Base-by-base conservation (phyloP, 1,139 yeast species). In the Geotrichum candidum region DNA sequence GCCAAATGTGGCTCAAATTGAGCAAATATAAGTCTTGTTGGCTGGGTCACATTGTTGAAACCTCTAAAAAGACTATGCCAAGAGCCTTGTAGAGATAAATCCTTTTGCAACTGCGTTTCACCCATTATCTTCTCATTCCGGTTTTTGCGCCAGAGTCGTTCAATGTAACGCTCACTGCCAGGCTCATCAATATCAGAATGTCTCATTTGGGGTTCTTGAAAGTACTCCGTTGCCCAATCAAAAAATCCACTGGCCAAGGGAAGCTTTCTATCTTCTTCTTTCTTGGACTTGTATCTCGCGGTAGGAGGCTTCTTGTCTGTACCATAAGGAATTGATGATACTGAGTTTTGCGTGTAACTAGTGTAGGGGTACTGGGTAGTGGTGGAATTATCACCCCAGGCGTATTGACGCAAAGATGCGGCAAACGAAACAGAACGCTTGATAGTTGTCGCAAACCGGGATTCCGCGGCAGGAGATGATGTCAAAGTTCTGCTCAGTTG, bases 141-240 rank as follows among this genome's bases (percentile, higher is more conserved):
- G 69, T 88, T 88, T 66, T 96, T 81, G 68, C 97, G 82, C 98
- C 98, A 94, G 45, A 89, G 77, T 64, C 96, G 80, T 68, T 85
- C 87, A 46, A 89, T 85, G 69, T 90, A 90, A 65, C 90, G 94
- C 65, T 87, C 84, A 62, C 96, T 89, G 0, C 98, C 99, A 0
- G 97, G 96, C 71, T 92, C 97, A 68, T 94, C 98, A 23, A 85
- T 78, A 69, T 94, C 98, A 63, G 85, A 83, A 65, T 85, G 86
- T 22, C 90, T 85, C 88, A 94, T 88, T 72, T 94, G 98, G 0
- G 99, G 98, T 71, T 92, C 98, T 70, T 92, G 97, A 76, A 92
- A 94, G 71, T 91, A 92, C 72, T 94, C 99, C 66, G 89, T 80
- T 69, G 94, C 85, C 78, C 91, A 94, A 62, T 90, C 96, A 67